Conservation (phyloP, 1,139 yeast genomes). For the Geotrichum phurueaensis region DNA sequence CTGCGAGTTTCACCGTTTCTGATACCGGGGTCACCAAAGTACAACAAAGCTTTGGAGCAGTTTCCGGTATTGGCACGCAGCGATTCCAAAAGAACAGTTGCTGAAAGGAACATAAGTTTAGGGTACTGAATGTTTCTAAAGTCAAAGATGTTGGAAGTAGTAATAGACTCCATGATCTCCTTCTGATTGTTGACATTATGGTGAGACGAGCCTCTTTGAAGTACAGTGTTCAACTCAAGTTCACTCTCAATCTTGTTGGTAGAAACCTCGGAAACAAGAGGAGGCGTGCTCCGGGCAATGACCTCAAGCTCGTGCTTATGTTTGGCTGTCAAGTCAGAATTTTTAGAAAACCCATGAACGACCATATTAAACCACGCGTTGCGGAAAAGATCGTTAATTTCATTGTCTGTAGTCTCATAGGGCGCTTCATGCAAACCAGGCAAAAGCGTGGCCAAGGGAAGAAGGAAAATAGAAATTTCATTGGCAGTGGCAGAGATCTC, state of each 20-base stretch:
- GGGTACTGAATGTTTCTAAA: slow-evolving; percentile 60
- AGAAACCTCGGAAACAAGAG: slow-evolving; percentile 81
- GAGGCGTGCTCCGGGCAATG: slow-evolving; percentile 86
- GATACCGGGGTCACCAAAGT: slow-evolving; percentile 83
- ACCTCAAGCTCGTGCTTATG: slow-evolving; percentile 49
- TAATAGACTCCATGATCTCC: slow-evolving; percentile 39
- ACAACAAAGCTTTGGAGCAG: slow-evolving; percentile 66
- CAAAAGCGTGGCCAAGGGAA: slow-evolving; percentile 68
- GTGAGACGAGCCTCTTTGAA: slow-evolving; percentile 84
- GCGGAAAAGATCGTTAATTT: slow-evolving; percentile 57
- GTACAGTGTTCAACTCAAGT: slow-evolving; percentile 81
- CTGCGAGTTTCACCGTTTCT: slow-evolving; percentile 66
- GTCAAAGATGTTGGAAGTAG: slow-evolving; percentile 30
- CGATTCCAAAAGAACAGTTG: slow-evolving; percentile 72
- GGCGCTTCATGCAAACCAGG: slow-evolving; percentile 51
- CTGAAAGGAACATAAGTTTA: slow-evolving; percentile 81
- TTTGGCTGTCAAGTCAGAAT: slow-evolving; percentile 49
- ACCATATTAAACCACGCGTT: slow-evolving; percentile 94
- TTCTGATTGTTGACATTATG: slow-evolving; percentile 74
- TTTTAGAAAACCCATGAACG: slow-evolving; percentile 75
- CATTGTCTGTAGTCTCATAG: slow-evolving; percentile 41
- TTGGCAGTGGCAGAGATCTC: slow-evolving; percentile 74
- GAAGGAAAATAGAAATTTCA: slow-evolving; percentile 61
- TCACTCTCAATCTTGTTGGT: slow-evolving; percentile 88
- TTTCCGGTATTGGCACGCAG: slow-evolving; percentile 76